phyloP scores from a whole-genome alignment of 2,329 filamentous ascomycete species.

The Grosmannia serpens region DNA sequence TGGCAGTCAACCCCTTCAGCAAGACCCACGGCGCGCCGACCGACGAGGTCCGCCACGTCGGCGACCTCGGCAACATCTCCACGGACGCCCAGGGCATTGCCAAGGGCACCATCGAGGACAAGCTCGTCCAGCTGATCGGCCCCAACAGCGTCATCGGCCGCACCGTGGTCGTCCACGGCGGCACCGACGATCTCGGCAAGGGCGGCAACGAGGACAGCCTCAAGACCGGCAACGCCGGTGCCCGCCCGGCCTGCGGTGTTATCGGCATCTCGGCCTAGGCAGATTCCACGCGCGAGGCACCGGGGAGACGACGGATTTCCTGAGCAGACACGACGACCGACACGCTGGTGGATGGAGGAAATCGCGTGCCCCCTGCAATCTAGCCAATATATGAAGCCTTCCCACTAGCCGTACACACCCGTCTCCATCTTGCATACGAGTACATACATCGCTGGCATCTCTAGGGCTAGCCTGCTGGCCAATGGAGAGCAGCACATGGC shows the following conservation, averaged over 20 bases:
- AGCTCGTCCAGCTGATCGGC: slow-evolving; percentile 88
- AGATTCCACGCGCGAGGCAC: background rate
- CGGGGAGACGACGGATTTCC: background rate
- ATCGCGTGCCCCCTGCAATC: too few species aligned
- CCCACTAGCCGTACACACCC: too few species aligned
- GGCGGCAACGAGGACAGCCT: slow-evolving; percentile 87
- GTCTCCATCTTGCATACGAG: too few species aligned
- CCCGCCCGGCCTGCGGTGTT: slow-evolving; percentile 90
- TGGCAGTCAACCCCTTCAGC: slow-evolving; percentile 87
- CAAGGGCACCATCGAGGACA: slow-evolving; percentile 69
- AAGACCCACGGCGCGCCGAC: slow-evolving; percentile 84
- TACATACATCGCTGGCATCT: background rate
- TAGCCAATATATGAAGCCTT: too few species aligned
- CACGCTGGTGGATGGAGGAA: too few species aligned
- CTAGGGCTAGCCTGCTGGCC: too few species aligned
- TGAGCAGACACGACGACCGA: background rate
- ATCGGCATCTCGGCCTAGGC: slow-evolving; percentile 73
- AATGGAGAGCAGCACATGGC: background rate
- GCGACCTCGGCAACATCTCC: slow-evolving; percentile 94
- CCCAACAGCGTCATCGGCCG: slow-evolving; percentile 91
- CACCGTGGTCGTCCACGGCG: slow-evolving; percentile 86
- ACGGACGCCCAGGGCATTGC: slow-evolving; percentile 88
- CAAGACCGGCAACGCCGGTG: slow-evolving; percentile 95
- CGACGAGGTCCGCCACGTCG: slow-evolving; percentile 83
- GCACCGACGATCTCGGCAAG: slow-evolving; percentile 94